A percentile compares a stretch with the other conserved stretches of the same genome.
These are phyloP conservation scores for Aureobasidium leucospermi DNA, from an alignment of 2,329 filamentous ascomycete genomes.

Conservation along the genomic window DNA sequence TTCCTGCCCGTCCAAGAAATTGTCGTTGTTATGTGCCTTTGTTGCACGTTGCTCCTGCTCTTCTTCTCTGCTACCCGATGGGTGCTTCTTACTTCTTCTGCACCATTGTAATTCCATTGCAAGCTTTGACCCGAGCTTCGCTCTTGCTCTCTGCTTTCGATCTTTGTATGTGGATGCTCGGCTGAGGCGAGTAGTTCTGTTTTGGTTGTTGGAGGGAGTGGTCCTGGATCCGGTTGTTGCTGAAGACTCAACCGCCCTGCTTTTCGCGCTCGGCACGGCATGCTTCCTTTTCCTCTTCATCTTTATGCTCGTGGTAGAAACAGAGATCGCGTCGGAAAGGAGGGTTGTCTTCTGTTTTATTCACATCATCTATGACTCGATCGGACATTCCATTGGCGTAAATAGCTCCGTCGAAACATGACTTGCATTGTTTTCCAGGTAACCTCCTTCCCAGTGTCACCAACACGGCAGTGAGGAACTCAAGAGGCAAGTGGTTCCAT, in stretches of 20 bases:
- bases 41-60: too few species aligned
- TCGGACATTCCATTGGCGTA: neutral
- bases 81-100: too few species aligned
- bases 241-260: neutral
- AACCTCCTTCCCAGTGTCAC: neutral
- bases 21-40: too few species aligned
- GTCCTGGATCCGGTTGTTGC: neutral
- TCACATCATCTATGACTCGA: neutral
- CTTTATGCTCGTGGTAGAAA: neutral
- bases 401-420: neutral
- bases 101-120: too few species aligned
- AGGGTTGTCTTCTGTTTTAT: neutral
- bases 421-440: neutral
- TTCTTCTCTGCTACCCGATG: too few species aligned
- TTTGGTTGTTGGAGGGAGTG: neutral
- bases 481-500: neutral
- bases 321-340: neutral
- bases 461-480: neutral
- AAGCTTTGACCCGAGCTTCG: too few species aligned
- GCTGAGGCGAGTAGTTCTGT: too few species aligned
- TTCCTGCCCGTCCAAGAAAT: too few species aligned
- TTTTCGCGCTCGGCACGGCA: neutral
- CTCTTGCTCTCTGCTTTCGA: too few species aligned
- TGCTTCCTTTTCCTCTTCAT: neutral
- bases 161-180: too few species aligned